Evolutionary conservation across 2,329 filamentous ascomycete species (phyloP).

Genomic region (Achaetomium macrosporum): DNA sequence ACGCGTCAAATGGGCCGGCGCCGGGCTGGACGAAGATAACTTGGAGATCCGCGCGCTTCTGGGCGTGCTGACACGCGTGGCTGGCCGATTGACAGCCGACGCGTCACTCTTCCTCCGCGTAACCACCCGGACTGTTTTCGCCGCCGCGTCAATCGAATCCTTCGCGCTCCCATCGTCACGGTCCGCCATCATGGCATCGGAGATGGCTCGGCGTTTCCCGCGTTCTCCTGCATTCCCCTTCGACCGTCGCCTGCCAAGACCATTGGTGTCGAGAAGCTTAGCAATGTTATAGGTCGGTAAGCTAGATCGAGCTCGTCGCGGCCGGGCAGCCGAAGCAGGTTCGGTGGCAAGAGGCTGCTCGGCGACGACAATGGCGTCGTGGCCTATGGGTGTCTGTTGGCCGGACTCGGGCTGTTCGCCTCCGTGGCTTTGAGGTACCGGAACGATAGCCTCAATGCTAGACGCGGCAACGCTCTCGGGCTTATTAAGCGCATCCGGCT

Average conservation of each 20-base stretch:
- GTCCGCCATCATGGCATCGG: constrained; percentile 33
- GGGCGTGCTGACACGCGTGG: constrained; percentile 32
- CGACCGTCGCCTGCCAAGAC: constrained; percentile 51
- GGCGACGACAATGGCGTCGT: constrained; percentile 24
- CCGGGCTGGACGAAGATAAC: constrained; percentile 27
- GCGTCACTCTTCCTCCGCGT: constrained; percentile 39
- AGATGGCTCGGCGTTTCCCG: constrained; percentile 37
- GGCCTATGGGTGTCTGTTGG: constrained; percentile 15
- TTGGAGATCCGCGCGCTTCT: constrained; percentile 31
- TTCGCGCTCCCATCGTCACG: not conserved
- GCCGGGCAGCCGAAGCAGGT: constrained; percentile 36
- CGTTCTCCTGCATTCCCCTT: constrained; percentile 45
- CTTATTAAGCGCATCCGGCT: constrained; percentile 23
- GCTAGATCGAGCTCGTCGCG: constrained; percentile 49
- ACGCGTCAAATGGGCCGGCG: constrained; percentile 31
- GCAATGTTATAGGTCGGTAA: constrained; percentile 62
- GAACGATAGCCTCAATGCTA: constrained; percentile 18
- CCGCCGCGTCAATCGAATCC: constrained; percentile 22
- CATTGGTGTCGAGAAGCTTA: constrained; percentile 55
- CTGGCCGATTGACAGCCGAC: constrained; percentile 40
- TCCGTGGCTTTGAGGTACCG: constrained; percentile 9
- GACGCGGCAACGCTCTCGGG: constrained; percentile 17
- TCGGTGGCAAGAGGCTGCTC: constrained; percentile 11
- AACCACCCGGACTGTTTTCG: constrained; percentile 24
- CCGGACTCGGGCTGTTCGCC: constrained; percentile 14